Evolutionary conservation across 2,329 filamentous ascomycete genomes (phyloP).

Genomic region (Aspergillus pseudotamarii): DNA sequence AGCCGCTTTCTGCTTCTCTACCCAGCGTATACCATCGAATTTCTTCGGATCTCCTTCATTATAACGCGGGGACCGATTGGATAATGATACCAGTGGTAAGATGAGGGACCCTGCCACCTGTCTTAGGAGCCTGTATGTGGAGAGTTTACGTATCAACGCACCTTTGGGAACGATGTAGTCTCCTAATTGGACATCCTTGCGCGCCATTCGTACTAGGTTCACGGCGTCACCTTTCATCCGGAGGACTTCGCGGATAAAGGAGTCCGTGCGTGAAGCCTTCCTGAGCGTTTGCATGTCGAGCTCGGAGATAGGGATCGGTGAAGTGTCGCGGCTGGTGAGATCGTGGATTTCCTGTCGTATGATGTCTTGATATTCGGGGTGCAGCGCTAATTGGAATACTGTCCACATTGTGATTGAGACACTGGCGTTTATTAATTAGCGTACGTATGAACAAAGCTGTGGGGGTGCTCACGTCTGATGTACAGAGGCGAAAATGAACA

Average conservation of each 20-base stretch:
- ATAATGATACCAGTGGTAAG: not conserved
- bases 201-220: not conserved
- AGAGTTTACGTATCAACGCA: not conserved
- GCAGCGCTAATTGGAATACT: not conserved
- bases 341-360: not conserved
- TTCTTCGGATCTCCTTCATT: not conserved
- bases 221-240: constrained; percentile 2
- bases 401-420: not conserved
- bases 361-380: not conserved
- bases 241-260: constrained; percentile 1
- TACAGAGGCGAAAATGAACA: not conserved
- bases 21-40: not conserved
- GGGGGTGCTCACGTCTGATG: not conserved
- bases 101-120: not conserved
- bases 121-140: not conserved
- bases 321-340: not conserved
- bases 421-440: not conserved
- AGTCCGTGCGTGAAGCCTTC: not conserved
- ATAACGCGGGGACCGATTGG: not conserved
- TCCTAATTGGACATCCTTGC: not conserved
- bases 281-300: not conserved
- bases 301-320: too few relatives aligned
- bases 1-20: not conserved
- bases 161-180: not conserved
- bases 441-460: not conserved